Conservation (phyloP, 331 rosid species). For the Quercus lobata region DNA sequence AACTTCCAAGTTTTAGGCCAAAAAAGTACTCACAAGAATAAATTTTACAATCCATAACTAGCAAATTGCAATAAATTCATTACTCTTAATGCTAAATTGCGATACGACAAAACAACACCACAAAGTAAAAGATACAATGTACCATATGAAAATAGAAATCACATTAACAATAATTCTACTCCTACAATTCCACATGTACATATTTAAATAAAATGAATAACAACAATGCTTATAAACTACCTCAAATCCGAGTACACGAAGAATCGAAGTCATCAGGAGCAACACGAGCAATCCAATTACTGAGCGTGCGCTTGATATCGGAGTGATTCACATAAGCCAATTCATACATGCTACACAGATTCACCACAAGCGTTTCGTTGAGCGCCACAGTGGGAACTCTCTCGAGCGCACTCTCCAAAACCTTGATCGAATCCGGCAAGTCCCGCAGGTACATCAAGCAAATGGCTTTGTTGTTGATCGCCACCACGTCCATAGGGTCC, state of each 20-base stretch:
- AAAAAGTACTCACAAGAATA: not conserved
- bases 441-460: constrained; percentile 97
- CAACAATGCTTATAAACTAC: not conserved
- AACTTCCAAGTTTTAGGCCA: not conserved
- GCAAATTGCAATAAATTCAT: not conserved
- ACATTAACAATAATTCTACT: not conserved
- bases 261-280: constrained; percentile 98
- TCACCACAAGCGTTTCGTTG: constrained; percentile 78
- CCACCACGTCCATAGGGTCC: constrained; percentile 58
- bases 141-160: not conserved
- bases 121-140: not conserved
- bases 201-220: not conserved
- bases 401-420: constrained; percentile 80
- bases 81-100: not conserved
- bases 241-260: constrained; percentile 61
- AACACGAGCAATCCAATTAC: constrained; percentile 91
- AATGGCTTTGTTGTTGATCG: constrained; percentile 83
- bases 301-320: constrained; percentile 82
- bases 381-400: constrained; percentile 87
- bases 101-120: not conserved
- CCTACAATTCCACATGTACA: not conserved
- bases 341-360: constrained; percentile 96
- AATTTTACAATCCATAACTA: not conserved
- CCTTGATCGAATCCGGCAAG: constrained; percentile 91
- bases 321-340: constrained; percentile 95